Base-by-base conservation (phyloP, 768 basidiomycete species). In the Boletellus emodensis region DNA sequence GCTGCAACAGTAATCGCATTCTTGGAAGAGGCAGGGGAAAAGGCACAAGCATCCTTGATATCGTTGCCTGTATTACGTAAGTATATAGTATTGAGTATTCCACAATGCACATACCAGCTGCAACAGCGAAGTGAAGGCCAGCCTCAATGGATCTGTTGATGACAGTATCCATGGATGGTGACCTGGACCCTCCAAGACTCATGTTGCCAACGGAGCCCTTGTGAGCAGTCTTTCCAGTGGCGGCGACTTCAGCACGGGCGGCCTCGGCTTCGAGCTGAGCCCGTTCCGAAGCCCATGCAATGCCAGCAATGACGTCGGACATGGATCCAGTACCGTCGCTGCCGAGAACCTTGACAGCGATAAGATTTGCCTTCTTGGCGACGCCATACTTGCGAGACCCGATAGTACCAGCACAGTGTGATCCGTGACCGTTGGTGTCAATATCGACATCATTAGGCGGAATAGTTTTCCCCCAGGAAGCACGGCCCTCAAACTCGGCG, bases 141-240 rank as follows among this genome's bases (percentile, higher is more conserved):
- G 67, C 54, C 9, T 82, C 78, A 48, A 95, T 91, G 40, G 96
- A 93, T 44, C 72, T 74, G 73, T 98, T 84, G 54, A 99, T 92
- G 45, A 86, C 83, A 20, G 78, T 76, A 55, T 99, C 93, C 45
- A 98, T 79, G 32, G 90, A 80, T 18, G 73, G 78, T 6, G 90
- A 91, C 75, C 94, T 95, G 52, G 92, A 91, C 61, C 96, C 96
- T 55, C 96, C 96, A 46, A 99, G 85, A 67, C 86, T 89, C 96
- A 99, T 96, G 78, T 95, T 95, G 44, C 87, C 90, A 46, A 94
- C 93, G 15, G 92, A 93, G 20, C 96, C 96, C 75, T 93, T 94
- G 79, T 95, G 90, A 39, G 71, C 72, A 48, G 86, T 87, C 73
- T 80, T 84, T 47, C 90, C 88, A 17, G 90, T 92, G 28, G 78